phyloP scores from a whole-genome alignment of 164 flowering plant genomes.

The Berberis thunbergii region DNA sequence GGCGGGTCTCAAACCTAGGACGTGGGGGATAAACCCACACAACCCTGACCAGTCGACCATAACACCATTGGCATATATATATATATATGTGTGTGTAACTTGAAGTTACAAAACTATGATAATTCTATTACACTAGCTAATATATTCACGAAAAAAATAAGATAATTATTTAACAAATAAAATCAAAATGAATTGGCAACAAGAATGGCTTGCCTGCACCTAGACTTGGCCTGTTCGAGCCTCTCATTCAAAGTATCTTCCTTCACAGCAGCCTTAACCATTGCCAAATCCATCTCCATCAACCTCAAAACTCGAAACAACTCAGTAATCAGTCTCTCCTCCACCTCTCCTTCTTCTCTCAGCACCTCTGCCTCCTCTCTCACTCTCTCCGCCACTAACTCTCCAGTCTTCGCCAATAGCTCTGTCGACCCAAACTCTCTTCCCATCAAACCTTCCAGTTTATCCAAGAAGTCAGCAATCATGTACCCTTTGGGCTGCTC shows the following conservation, averaged over 20 bases:
- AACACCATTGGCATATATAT: too few relatives aligned
- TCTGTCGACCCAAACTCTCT: slow-evolving; percentile 53
- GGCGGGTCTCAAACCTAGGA: too few relatives aligned
- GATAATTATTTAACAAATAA: neutral
- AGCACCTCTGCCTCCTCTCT: slow-evolving; percentile 80
- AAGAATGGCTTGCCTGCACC: slow-evolving; percentile 92
- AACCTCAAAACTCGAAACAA: slow-evolving; percentile 60
- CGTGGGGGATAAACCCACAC: too few relatives aligned
- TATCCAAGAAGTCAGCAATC: slow-evolving; percentile 69
- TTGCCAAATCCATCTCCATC: slow-evolving; percentile 86
- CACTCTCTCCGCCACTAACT: slow-evolving; percentile 71
- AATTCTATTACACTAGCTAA: too few relatives aligned
- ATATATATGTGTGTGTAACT: too few relatives aligned
- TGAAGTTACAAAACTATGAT: too few relatives aligned
- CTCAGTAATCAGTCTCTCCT: slow-evolving; percentile 79
- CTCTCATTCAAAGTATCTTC: slow-evolving; percentile 68
- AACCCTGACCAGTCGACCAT: too few relatives aligned
- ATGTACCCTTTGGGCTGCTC: slow-evolving; percentile 71
- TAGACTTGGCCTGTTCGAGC: slow-evolving; percentile 66
- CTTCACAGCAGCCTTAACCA: slow-evolving; percentile 83
- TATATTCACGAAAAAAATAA: too few relatives aligned
- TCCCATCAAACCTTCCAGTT: slow-evolving; percentile 59
- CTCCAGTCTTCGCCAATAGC: slow-evolving; percentile 65
- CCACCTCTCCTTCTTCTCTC: slow-evolving; percentile 75
- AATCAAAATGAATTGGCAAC: slow-evolving; percentile 73